phyloP scores from a whole-genome alignment of 1,284 basidiomycete genomes.

The Cryptococcus sp. region DNA sequence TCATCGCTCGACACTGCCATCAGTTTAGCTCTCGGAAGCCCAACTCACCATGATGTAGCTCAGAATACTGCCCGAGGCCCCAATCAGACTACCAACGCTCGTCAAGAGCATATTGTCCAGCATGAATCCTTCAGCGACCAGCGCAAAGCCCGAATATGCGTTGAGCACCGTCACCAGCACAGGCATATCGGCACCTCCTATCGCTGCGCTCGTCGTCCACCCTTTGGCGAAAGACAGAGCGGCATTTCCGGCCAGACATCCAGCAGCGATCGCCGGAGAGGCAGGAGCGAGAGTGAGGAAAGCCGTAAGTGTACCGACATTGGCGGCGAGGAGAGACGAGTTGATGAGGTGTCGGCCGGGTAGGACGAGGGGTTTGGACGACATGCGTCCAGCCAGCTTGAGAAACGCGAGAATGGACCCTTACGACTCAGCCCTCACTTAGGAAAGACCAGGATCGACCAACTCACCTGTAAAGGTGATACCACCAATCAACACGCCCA shows the following conservation, averaged over 20 bases:
- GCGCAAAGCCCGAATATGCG: slow-evolving; percentile 81
- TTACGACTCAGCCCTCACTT: slow-evolving; percentile 24
- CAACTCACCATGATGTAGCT: slow-evolving; percentile 75
- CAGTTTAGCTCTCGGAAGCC: neutral
- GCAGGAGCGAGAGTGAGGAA: slow-evolving; percentile 65
- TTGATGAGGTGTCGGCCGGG: slow-evolving; percentile 73
- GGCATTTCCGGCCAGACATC: slow-evolving; percentile 65
- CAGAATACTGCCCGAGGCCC: slow-evolving; percentile 79
- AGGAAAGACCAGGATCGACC: slow-evolving; percentile 41
- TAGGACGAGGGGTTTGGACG: slow-evolving; percentile 62
- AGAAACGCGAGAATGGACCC: slow-evolving; percentile 83
- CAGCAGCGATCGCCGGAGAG: slow-evolving; percentile 65
- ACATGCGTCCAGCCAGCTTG: slow-evolving; percentile 72
- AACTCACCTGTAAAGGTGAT: slow-evolving; percentile 22
- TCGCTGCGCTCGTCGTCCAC: slow-evolving; percentile 70
- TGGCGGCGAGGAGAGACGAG: slow-evolving; percentile 59
- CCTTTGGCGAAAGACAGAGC: slow-evolving; percentile 73
- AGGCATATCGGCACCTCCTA: slow-evolving; percentile 85
- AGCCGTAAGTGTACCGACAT: slow-evolving; percentile 63
- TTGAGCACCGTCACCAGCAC: slow-evolving; percentile 82
- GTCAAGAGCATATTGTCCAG: slow-evolving; percentile 74
- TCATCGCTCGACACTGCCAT: slow-evolving; percentile 78
- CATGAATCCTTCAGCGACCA: slow-evolving; percentile 91
- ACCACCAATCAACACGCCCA: slow-evolving; percentile 72
- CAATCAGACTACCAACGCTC: slow-evolving; percentile 72